Percentiles rank a stretch among this genome's conserved stretches.
phyloP scores from a whole-genome alignment of 2,329 filamentous ascomycete species.

The Phaeomoniella chlamydospora region DNA sequence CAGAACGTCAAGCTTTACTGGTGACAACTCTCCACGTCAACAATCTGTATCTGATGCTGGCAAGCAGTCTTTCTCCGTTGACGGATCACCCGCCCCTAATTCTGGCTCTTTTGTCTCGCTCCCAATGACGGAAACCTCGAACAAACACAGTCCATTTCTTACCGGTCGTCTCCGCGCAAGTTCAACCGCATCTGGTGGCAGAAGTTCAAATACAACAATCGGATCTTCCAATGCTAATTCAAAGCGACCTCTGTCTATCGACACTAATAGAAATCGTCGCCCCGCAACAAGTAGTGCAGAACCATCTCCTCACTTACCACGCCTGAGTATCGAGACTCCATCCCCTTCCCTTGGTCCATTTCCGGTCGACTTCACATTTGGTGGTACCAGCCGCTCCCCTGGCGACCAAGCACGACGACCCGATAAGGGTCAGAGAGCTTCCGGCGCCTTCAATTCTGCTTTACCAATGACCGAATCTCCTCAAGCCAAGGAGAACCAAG shows the following conservation, averaged over 20 bases:
- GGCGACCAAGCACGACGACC: slow-evolving; percentile 14
- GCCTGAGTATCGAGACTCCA: slow-evolving; percentile 29
- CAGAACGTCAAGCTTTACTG: slow-evolving; percentile 27
- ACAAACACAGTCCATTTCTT: slow-evolving; percentile 21
- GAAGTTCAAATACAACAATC: neutral
- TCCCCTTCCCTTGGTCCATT: slow-evolving; percentile 19
- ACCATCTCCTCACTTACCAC: slow-evolving; percentile 16
- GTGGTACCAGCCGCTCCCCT: slow-evolving; percentile 11
- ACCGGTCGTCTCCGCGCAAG: slow-evolving; percentile 38
- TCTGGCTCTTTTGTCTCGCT: slow-evolving; percentile 54
- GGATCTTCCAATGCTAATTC: slow-evolving; percentile 28
- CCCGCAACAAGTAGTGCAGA: neutral
- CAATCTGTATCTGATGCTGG: slow-evolving; percentile 33
- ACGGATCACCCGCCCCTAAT: slow-evolving; percentile 1
- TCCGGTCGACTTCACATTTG: slow-evolving; percentile 15
- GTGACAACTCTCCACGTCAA: slow-evolving; percentile 28
- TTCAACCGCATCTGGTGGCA: slow-evolving; percentile 32
- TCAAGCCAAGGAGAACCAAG: slow-evolving; percentile 9
- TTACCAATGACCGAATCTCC: slow-evolving; percentile 62
- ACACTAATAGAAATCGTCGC: neutral
- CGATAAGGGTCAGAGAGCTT: slow-evolving; percentile 42
- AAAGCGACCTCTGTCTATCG: slow-evolving; percentile 28
- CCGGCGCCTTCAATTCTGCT: slow-evolving; percentile 74
- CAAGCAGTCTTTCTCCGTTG: slow-evolving; percentile 20
- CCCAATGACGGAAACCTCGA: slow-evolving; percentile 26